Conservation (phyloP, 2,329 filamentous ascomycete genomes). For the Aspergillus flavus region DNA sequence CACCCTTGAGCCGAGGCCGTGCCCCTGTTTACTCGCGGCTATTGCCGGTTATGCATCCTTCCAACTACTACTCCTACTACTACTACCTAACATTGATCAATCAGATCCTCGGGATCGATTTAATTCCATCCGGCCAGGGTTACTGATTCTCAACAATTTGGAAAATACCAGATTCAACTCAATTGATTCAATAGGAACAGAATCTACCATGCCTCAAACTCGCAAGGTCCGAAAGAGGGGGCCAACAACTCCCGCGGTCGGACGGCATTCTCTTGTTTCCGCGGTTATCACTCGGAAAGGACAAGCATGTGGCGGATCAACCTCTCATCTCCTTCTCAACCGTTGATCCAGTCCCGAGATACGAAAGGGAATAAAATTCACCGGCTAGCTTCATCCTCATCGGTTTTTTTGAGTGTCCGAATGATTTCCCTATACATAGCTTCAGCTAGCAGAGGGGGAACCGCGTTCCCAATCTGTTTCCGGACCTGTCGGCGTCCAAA, state of each 20-base stretch:
- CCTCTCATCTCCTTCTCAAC: neutral
- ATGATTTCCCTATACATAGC: constrained; percentile 43
- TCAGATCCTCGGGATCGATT: constrained; percentile 1
- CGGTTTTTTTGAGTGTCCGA: constrained; percentile 39
- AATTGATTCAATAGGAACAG: neutral
- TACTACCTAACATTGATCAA: neutral
- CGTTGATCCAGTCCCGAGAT: neutral
- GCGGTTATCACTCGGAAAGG: constrained; percentile 10
- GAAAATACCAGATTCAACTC: neutral
- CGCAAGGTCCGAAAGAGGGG: neutral
- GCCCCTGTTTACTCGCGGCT: constrained; percentile 2
- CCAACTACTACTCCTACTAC: neutral
- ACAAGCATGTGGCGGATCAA: constrained; percentile 9
- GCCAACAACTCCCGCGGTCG: constrained; percentile 12
- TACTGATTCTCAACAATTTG: neutral
- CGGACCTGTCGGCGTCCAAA: constrained; percentile 53
- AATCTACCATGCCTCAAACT: neutral
- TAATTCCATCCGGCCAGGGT: neutral
- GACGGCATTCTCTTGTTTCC: constrained; percentile 9
- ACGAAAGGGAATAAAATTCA: neutral
- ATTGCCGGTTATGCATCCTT: constrained; percentile 6
- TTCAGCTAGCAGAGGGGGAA: constrained; percentile 60
- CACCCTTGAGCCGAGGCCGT: constrained; percentile 6
- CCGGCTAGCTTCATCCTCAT: constrained; percentile 27
- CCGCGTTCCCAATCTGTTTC: constrained; percentile 77